These are phyloP conservation scores for Aureobasidium namibiae DNA, from an alignment of 2,329 filamentous ascomycete genomes.

Conservation along the genomic window DNA sequence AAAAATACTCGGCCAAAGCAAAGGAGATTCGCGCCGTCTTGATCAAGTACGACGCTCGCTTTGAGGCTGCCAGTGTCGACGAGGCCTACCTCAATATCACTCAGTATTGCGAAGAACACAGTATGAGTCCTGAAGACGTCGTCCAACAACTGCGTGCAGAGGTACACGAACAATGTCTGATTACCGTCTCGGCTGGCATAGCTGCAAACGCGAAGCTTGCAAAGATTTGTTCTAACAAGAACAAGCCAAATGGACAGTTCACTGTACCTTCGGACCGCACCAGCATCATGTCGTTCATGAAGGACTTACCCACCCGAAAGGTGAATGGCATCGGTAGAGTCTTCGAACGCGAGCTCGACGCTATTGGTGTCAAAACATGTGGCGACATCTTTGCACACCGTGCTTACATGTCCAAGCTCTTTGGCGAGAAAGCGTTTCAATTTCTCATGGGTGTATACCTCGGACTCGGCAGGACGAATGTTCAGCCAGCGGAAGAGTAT, in stretches of 20 bases:
- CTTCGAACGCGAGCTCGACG: constrained; percentile 80
- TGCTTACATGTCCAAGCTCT: constrained; percentile 65
- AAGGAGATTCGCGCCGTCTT: constrained; percentile 77
- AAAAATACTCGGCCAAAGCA: constrained; percentile 86
- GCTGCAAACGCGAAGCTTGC: constrained; percentile 88
- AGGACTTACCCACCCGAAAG: constrained; percentile 72
- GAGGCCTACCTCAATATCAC: constrained; percentile 97
- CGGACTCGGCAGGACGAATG: constrained; percentile 73
- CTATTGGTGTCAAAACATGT: constrained; percentile 79
- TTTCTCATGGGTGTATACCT: constrained; percentile 81
- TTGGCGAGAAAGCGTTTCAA: constrained; percentile 83
- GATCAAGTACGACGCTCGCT: constrained; percentile 78
- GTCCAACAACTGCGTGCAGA: constrained; percentile 71
- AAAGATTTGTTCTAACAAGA: constrained; percentile 91
- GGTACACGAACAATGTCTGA: constrained; percentile 64
- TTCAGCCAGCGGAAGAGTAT: constrained; percentile 81
- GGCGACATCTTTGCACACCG: constrained; percentile 77
- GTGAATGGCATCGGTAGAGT: constrained; percentile 94
- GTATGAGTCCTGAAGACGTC: constrained; percentile 61
- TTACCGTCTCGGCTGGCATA: constrained; percentile 91
- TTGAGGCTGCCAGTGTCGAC: constrained; percentile 90
- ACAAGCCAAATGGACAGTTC: constrained; percentile 95
- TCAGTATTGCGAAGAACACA: constrained; percentile 62
- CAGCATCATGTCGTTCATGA: constrained; percentile 80
- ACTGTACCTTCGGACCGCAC: constrained; percentile 61